These are phyloP conservation scores for Crithidia acanthocephali DNA, from an alignment of 208 protist species.

Conservation along the genomic window DNA sequence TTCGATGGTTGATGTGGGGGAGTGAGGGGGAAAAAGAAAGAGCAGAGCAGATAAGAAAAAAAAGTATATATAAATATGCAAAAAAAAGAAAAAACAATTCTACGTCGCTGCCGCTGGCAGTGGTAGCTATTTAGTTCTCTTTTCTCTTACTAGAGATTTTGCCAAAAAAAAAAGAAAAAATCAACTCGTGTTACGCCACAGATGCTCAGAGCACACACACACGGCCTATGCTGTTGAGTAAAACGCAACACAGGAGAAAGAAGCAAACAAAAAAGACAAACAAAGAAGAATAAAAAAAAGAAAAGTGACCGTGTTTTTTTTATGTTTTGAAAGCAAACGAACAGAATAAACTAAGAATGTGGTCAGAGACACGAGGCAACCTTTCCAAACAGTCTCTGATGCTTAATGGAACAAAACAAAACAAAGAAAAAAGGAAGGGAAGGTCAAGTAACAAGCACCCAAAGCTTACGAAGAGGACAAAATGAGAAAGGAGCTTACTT, in stretches of 20 bases:
- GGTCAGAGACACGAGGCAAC: too few species aligned
- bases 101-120: not conserved
- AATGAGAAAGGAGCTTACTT: not conserved
- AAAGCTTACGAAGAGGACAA: not conserved
- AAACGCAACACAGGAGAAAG: not conserved
- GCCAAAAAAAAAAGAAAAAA: not conserved
- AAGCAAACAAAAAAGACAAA: constrained; percentile 3
- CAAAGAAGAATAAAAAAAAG: too few species aligned
- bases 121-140: too few species aligned
- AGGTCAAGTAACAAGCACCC: not conserved
- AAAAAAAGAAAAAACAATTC: not conserved
- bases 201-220: constrained; percentile 7
- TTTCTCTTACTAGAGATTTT: too few species aligned
- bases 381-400: not conserved
- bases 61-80: not conserved
- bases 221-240: constrained; percentile 8
- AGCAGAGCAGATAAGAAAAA: too few species aligned
- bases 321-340: too few species aligned
- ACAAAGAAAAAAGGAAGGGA: not conserved
- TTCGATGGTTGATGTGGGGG: too few species aligned
- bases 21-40: too few species aligned
- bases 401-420: not conserved
- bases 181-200: not conserved
- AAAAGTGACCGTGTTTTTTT: too few species aligned
- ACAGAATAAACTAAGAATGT: too few species aligned